Percentiles rank a stretch among this genome's conserved stretches.
These are phyloP conservation scores for Lanzia echinophila DNA, from an alignment of 2,329 filamentous ascomycete species.

Conservation along the genomic window DNA sequence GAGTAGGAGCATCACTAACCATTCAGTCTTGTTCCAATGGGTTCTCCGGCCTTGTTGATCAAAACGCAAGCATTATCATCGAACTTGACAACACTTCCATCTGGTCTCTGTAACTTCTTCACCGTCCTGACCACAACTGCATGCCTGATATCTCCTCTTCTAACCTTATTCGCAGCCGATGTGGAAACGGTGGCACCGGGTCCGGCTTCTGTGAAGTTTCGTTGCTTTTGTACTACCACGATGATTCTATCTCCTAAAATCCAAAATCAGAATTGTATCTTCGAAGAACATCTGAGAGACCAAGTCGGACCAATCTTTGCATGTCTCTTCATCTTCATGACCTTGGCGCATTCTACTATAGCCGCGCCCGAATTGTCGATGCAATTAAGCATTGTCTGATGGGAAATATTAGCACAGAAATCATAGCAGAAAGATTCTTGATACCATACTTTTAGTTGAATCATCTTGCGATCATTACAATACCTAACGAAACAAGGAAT, in stretches of 20 bases:
- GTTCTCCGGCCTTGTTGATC: constrained; percentile 94
- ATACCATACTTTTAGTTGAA: constrained; percentile 72
- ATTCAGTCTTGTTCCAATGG: constrained; percentile 86
- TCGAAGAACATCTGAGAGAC: neutral
- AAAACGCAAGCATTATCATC: constrained; percentile 98
- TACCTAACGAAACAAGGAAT: neutral
- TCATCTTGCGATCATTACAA: constrained; percentile 57
- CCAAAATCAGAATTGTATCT: neutral
- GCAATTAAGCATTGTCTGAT: constrained; percentile 92
- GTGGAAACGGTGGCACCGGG: constrained; percentile 66
- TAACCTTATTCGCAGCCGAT: constrained; percentile 81
- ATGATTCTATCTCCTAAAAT: constrained; percentile 87
- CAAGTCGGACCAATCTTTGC: constrained; percentile 72
- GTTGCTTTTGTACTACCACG: constrained; percentile 95
- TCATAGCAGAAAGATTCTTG: neutral
- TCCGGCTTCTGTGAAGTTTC: constrained; percentile 65
- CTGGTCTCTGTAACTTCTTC: constrained; percentile 79
- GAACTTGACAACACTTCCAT: constrained; percentile 87
- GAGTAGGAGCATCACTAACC: constrained; percentile 39
- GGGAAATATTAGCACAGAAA: neutral
- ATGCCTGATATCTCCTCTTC: constrained; percentile 91
- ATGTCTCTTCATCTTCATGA: constrained; percentile 82
- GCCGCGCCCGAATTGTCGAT: constrained; percentile 98
- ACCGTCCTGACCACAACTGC: constrained; percentile 88
- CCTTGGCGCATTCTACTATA: constrained; percentile 90